Conservation (phyloP, 495 filamentous ascomycete genomes). For the Penicillium silybi region DNA sequence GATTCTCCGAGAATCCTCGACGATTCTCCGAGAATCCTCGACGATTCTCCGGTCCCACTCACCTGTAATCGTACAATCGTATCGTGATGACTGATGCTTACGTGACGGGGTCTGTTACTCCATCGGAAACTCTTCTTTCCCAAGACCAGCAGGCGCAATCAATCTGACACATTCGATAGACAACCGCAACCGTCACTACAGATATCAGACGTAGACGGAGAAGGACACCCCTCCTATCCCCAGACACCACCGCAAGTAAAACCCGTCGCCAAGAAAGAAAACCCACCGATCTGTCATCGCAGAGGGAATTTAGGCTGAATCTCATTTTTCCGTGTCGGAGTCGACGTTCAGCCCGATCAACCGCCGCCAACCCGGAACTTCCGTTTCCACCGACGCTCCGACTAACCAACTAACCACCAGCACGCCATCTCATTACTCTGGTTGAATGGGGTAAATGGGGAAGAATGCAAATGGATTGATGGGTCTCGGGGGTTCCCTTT, state of each 20-base stretch:
- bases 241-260: not conserved
- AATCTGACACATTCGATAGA: not conserved
- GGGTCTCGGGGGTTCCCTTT: not conserved
- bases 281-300: not conserved
- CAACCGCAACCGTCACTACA: not conserved
- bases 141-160: not conserved
- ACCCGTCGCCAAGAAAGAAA: not conserved
- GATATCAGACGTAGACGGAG: too few species aligned
- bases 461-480: not conserved
- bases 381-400: slow-evolving; percentile 18
- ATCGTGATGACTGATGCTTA: not conserved
- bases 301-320: not conserved
- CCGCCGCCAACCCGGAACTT: slow-evolving; percentile 13
- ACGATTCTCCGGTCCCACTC: slow-evolving; percentile 2
- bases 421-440: not conserved
- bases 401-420: not conserved
- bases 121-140: too few species aligned
- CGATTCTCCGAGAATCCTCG: not conserved
- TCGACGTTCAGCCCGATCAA: slow-evolving; percentile 6
- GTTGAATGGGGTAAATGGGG: not conserved
- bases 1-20: not conserved
- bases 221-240: too few species aligned
- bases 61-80: not conserved
- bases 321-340: slow-evolving; percentile 1
- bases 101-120: not conserved